Conservation (phyloP, 768 basidiomycete genomes). For the Coprinopsis marcescibilis region DNA sequence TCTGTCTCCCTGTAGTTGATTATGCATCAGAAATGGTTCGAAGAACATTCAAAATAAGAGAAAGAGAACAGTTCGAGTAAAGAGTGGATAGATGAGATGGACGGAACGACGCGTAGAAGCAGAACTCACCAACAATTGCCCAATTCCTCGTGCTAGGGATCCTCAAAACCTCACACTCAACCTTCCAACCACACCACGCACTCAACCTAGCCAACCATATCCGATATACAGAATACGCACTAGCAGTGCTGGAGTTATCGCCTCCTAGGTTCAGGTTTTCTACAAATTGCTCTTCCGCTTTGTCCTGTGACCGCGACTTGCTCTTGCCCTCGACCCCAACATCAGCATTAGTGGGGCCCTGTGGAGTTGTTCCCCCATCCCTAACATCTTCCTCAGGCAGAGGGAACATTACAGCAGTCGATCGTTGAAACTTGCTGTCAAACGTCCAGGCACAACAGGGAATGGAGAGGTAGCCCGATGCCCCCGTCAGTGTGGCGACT, state of each 20-base stretch:
- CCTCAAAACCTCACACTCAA: slow-evolving; percentile 80
- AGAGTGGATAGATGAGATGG: too few species aligned
- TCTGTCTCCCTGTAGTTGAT: slow-evolving; percentile 22
- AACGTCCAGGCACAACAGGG: slow-evolving; percentile 90
- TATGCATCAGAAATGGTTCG: too few species aligned
- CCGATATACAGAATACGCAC: slow-evolving; percentile 77
- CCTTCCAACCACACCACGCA: slow-evolving; percentile 73
- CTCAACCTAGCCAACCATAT: slow-evolving; percentile 80
- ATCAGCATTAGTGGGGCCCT: slow-evolving; percentile 1
- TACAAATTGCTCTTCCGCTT: too few species aligned
- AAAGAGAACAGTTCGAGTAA: too few species aligned
- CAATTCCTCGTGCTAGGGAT: slow-evolving; percentile 94
- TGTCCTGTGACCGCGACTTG: too few species aligned
- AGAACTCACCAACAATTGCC: slow-evolving; percentile 74
- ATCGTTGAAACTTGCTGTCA: slow-evolving; percentile 58
- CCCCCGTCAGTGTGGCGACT: slow-evolving; percentile 54
- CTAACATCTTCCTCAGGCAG: too few species aligned
- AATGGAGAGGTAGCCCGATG: slow-evolving; percentile 72
- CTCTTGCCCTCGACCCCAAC: too few species aligned
- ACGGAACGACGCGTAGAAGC: background rate
- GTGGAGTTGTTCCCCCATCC: background rate
- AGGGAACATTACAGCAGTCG: slow-evolving; percentile 29
- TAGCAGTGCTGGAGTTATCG: slow-evolving; percentile 51
- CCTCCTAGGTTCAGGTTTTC: slow-evolving; percentile 55
- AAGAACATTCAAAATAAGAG: too few species aligned